A percentile compares a stretch with the other conserved stretches of the same genome.
Evolutionary conservation across 257 asterid species (phyloP).

Genomic region (Solanum commersonii): DNA sequence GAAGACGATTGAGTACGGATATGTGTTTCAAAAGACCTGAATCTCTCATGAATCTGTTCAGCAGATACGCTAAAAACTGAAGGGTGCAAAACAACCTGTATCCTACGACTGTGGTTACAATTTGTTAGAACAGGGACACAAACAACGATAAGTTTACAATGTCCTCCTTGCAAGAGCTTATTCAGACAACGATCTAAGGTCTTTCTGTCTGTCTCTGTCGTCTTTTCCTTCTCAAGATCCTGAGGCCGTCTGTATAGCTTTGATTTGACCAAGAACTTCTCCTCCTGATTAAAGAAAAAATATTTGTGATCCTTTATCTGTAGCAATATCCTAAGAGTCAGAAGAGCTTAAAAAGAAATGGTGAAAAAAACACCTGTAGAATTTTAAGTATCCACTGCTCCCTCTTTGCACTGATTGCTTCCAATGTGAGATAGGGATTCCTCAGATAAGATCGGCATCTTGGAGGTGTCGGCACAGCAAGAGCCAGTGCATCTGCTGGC

Average conservation of each 20-base stretch:
- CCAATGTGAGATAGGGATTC: slow-evolving; percentile 46
- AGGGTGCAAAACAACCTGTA: slow-evolving; percentile 78
- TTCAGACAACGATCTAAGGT: slow-evolving; percentile 63
- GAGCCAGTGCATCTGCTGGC: slow-evolving; percentile 15
- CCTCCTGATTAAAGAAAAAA: slow-evolving; percentile 52
- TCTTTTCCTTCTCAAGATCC: slow-evolving; percentile 56
- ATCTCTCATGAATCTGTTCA: slow-evolving; percentile 72
- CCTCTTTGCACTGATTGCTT: slow-evolving; percentile 46
- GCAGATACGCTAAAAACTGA: slow-evolving; percentile 39
- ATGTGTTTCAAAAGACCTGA: slow-evolving; percentile 58
- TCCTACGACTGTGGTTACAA: slow-evolving; percentile 55
- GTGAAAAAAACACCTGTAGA: slow-evolving; percentile 56
- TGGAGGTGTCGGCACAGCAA: slow-evolving; percentile 25
- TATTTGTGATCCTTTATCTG: slow-evolving; percentile 1
- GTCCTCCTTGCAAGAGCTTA: slow-evolving; percentile 80
- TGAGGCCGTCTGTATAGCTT: slow-evolving; percentile 75
- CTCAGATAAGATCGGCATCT: slow-evolving; percentile 33
- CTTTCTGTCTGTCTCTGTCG: slow-evolving; percentile 56
- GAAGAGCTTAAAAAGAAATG: slow-evolving; percentile 3
- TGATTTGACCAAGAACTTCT: slow-evolving; percentile 69
- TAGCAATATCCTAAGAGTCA: slow-evolving; percentile 9
- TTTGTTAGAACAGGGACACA: slow-evolving; percentile 72
- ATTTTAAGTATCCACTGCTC: slow-evolving; percentile 73
- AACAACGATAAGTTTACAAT: slow-evolving; percentile 57
- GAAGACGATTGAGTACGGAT: slow-evolving; percentile 38